phyloP scores from a whole-genome alignment of 768 basidiomycete species.

The Cyclocybe aegerita region DNA sequence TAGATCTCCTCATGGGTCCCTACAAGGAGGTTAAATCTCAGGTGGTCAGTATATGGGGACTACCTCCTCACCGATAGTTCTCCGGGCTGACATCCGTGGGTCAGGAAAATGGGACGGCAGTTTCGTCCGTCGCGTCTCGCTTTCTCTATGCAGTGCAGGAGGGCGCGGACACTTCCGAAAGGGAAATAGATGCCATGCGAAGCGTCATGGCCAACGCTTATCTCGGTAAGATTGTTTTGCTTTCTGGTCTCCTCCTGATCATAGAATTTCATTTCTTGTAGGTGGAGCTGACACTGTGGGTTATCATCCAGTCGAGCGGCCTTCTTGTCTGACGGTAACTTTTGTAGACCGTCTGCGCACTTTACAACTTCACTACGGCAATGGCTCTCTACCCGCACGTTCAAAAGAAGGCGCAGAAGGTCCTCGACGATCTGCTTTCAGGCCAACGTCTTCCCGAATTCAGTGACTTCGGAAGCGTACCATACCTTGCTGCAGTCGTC shows the following conservation, averaged over 20 bases:
- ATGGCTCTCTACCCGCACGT: constrained; percentile 11
- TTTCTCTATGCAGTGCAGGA: too few species aligned
- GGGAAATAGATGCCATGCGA: too few species aligned
- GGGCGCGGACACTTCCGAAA: too few species aligned
- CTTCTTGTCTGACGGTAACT: not conserved
- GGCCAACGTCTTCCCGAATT: constrained; percentile 10
- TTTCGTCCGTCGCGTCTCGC: too few species aligned
- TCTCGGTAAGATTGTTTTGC: not conserved
- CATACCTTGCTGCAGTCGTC: constrained; percentile 13
- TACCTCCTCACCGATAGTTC: too few species aligned
- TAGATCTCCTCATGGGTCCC: too few species aligned
- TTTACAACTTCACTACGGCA: constrained; percentile 10
- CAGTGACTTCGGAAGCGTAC: constrained; percentile 7
- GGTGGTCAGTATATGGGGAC: too few species aligned
- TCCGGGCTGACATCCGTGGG: too few species aligned
- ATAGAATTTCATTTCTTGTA: not conserved
- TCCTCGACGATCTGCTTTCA: constrained; percentile 9
- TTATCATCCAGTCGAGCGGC: not conserved
- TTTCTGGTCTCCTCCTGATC: not conserved
- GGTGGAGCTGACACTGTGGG: constrained; percentile 14
- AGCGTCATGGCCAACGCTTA: too few species aligned
- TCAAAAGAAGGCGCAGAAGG: constrained; percentile 13
- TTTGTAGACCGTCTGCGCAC: constrained; percentile 8
- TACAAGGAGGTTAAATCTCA: too few species aligned
- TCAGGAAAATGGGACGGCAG: too few species aligned